A percentile compares a stretch with the other conserved stretches of the same genome.
Conservation (phyloP, 1,139 yeast genomes). For the Candida sp. region DNA sequence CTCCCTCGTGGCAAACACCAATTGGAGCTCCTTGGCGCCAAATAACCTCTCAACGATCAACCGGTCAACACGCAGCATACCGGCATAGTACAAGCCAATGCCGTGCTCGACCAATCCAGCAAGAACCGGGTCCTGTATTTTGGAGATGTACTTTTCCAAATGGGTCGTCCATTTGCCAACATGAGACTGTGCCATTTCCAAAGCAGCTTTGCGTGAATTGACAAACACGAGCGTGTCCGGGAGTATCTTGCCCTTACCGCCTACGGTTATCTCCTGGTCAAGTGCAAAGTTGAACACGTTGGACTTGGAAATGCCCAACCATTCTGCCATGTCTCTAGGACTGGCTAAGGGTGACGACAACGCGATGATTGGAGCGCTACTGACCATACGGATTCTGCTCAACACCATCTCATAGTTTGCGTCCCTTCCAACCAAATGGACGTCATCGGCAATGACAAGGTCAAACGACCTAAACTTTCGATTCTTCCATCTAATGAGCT, state of each 20-base stretch:
- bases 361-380: slow-evolving; percentile 62
- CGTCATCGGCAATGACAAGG: slow-evolving; percentile 73
- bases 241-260: too few species aligned
- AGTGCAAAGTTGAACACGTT: slow-evolving; percentile 71
- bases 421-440: slow-evolving; percentile 70
- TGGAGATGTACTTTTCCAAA: slow-evolving; percentile 30
- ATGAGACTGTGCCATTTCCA: slow-evolving; percentile 46
- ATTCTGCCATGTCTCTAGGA: slow-evolving; percentile 80
- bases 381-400: slow-evolving; percentile 71
- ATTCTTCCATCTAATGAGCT: slow-evolving; percentile 87
- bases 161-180: slow-evolving; percentile 14
- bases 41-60: slow-evolving; percentile 58
- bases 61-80: slow-evolving; percentile 61
- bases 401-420: slow-evolving; percentile 69
- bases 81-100: slow-evolving; percentile 66
- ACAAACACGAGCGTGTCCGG: slow-evolving; percentile 45
- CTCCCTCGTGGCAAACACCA: slow-evolving; percentile 64
- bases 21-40: slow-evolving; percentile 49
- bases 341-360: slow-evolving; percentile 73
- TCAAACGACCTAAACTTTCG: slow-evolving; percentile 72
- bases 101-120: slow-evolving; percentile 56
- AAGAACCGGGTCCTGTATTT: slow-evolving; percentile 52
- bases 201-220: slow-evolving; percentile 56
- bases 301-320: slow-evolving; percentile 74
- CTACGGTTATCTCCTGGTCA: not conserved